Evolutionary conservation across 179 eudicot genomes (phyloP).

Genomic region (Gypsophila paniculata): DNA sequence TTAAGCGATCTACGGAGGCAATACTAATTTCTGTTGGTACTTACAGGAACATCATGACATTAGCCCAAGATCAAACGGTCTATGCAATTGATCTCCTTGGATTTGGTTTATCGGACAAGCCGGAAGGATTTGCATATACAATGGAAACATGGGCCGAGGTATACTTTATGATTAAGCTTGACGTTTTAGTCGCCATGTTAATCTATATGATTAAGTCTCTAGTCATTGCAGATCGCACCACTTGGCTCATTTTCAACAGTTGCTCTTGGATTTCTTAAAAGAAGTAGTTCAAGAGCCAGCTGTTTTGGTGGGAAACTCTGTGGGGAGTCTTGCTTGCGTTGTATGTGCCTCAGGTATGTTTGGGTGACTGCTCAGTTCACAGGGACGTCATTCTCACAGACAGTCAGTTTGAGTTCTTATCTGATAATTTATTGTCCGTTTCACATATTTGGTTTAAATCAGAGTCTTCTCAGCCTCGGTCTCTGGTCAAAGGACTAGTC

Average conservation of each 20-base stretch:
- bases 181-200: conserved; percentile 4
- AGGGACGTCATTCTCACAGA: background rate
- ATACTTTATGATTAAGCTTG: conserved; percentile 16
- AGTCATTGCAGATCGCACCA: conserved; percentile 40
- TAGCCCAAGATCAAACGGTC: conserved; percentile 59
- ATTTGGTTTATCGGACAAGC: conserved; percentile 93
- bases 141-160: conserved; percentile 93
- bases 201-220: conserved; percentile 28
- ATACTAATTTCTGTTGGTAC: conserved; percentile 13
- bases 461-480: conserved; percentile 41
- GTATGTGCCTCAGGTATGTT: conserved; percentile 73
- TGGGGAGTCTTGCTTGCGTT: conserved; percentile 94
- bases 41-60: conserved; percentile 62
- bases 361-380: background rate
- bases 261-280: conserved; percentile 76
- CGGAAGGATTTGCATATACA: conserved; percentile 63
- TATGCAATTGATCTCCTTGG: conserved; percentile 91
- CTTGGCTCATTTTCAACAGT: conserved; percentile 46
- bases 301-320: conserved; percentile 79
- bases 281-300: conserved; percentile 77
- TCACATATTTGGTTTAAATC: conserved; percentile 17
- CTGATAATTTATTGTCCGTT: conserved; percentile 1
- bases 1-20: background rate
- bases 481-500: conserved; percentile 66
- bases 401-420: background rate